Conservation (phyloP, 352 stramenopile genomes). For the Salisapilia sapeloensis region DNA sequence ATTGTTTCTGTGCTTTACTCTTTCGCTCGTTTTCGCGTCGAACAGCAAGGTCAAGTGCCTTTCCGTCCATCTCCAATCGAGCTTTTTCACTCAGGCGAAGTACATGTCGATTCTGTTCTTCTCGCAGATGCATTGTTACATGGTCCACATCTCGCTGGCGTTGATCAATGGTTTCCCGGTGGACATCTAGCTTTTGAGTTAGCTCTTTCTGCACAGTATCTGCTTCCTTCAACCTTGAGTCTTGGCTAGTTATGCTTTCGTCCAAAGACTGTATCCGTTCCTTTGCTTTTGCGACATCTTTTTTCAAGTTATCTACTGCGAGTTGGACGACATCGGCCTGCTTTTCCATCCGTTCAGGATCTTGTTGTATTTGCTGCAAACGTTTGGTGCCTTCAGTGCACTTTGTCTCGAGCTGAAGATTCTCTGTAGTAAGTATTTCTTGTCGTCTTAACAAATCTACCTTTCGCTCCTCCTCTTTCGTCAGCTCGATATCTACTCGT, state of each 20-base stretch:
- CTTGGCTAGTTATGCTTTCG: slow-evolving; percentile 16
- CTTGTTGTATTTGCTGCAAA: slow-evolving; percentile 36
- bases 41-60: slow-evolving; percentile 21
- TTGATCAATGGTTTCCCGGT: slow-evolving; percentile 82
- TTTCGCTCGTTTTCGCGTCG: slow-evolving; percentile 53
- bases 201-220: slow-evolving; percentile 71
- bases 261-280: slow-evolving; percentile 19
- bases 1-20: slow-evolving; percentile 49
- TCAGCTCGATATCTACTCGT: slow-evolving; percentile 46
- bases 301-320: slow-evolving; percentile 48
- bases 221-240: slow-evolving; percentile 39
- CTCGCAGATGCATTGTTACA: slow-evolving; percentile 68
- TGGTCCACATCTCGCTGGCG: slow-evolving; percentile 83
- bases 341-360: slow-evolving; percentile 73
- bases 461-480: slow-evolving; percentile 48
- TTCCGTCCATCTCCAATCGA: slow-evolving; percentile 42
- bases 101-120: slow-evolving; percentile 74
- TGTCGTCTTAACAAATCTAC: slow-evolving; percentile 35
- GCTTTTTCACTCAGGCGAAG: slow-evolving; percentile 52
- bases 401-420: slow-evolving; percentile 31
- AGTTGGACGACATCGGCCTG: slow-evolving; percentile 74
- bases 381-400: slow-evolving; percentile 34
- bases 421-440: slow-evolving; percentile 42
- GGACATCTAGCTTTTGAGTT: slow-evolving; percentile 74
- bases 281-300: slow-evolving; percentile 37